Percentiles rank a stretch among this genome's conserved stretches.
Conservation (phyloP, 306 rosid species). For the Sphenostylis stenocarpa region DNA sequence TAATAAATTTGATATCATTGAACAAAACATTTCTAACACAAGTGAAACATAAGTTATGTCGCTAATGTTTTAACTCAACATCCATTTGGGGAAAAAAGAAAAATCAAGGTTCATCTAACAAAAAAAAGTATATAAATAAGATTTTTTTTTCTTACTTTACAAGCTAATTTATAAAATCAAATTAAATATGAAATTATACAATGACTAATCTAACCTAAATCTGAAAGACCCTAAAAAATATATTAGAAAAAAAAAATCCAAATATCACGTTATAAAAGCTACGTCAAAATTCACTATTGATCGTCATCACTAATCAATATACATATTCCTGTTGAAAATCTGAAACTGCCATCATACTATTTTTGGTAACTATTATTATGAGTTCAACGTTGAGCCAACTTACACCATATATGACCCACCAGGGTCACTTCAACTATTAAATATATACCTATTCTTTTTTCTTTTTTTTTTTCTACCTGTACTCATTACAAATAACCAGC, state of each 20-base stretch:
- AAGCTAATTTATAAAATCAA: no score
- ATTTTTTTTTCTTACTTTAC: no score
- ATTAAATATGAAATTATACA: no score
- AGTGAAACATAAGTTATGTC: not conserved
- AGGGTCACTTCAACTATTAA: not conserved
- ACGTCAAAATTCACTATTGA: not conserved
- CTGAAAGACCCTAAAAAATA: no score
- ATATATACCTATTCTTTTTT: not conserved
- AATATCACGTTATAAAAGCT: not conserved
- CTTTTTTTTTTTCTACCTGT: not conserved
- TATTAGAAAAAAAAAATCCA: no score
- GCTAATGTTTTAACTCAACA: not conserved
- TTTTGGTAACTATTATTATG: not conserved
- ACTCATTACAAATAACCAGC: not conserved
- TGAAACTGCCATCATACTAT: not conserved
- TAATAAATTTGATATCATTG: not conserved
- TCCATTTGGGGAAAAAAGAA: no score
- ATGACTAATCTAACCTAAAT: no score
- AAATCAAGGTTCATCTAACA: no score
- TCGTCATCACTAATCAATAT: not conserved
- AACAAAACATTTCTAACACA: not conserved
- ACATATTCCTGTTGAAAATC: not conserved
- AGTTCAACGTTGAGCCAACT: not conserved
- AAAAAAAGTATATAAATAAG: no score
- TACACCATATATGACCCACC: slow-evolving; percentile 8